These are phyloP conservation scores for Coriaria nepalensis DNA, from an alignment of 306 rosid genomes.

Conservation along the genomic window DNA sequence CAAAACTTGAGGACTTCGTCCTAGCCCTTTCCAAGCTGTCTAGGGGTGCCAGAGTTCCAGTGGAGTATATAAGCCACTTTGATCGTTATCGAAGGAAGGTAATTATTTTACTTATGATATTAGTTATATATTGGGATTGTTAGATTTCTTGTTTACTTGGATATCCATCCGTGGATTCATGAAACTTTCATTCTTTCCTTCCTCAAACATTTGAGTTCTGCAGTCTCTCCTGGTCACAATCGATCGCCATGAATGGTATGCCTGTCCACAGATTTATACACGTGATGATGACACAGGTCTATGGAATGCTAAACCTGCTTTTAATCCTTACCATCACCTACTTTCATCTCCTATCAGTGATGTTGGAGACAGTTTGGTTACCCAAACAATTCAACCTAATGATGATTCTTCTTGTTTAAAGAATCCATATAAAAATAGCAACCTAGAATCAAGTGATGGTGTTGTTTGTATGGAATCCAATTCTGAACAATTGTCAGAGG, in stretches of 20 bases:
- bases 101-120: no score
- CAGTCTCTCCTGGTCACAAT: slow-evolving; percentile 90
- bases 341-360: slow-evolving; percentile 34
- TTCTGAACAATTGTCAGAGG: slow-evolving; percentile 43
- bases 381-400: slow-evolving; percentile 23
- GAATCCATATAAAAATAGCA: slow-evolving; percentile 26
- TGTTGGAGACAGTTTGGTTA: slow-evolving; percentile 26
- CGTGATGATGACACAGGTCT: slow-evolving; percentile 81
- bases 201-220: slow-evolving; percentile 16
- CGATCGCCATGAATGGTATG: slow-evolving; percentile 96
- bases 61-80: slow-evolving; percentile 62
- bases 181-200: neutral
- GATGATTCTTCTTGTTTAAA: slow-evolving; percentile 33
- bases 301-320: slow-evolving; percentile 70
- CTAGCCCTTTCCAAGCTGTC: slow-evolving; percentile 62
- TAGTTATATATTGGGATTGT: no score
- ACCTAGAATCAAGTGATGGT: slow-evolving; percentile 43
- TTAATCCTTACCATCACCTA: slow-evolving; percentile 27
- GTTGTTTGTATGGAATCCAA: slow-evolving; percentile 67
- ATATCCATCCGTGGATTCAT: no score
- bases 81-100: slow-evolving; percentile 97
- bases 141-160: no score
- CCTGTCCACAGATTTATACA: slow-evolving; percentile 76
- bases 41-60: slow-evolving; percentile 78
- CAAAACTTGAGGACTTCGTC: slow-evolving; percentile 52